Conservation (phyloP, 2,329 filamentous ascomycete genomes). For the Botrytis aclada region DNA sequence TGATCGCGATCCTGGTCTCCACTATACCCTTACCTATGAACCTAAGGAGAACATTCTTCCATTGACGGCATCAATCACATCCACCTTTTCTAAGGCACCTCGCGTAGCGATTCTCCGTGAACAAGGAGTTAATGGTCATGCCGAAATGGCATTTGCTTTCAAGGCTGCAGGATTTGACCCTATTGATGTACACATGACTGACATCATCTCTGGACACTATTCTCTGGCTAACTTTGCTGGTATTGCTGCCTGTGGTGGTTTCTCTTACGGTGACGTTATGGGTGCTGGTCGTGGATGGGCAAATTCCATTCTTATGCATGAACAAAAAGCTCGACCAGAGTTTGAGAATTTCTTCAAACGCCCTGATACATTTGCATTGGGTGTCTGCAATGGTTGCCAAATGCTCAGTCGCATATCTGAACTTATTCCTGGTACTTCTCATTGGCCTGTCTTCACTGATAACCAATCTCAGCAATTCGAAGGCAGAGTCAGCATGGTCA, state of each 20-base stretch:
- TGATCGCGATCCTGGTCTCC: conserved; percentile 74
- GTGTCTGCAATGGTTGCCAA: conserved; percentile 97
- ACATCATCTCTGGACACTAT: conserved; percentile 70
- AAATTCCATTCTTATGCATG: conserved; percentile 84
- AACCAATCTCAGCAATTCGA: conserved; percentile 90
- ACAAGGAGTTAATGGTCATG: conserved; percentile 90
- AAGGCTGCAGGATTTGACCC: conserved; percentile 85
- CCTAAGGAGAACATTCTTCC: conserved; percentile 72
- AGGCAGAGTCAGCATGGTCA: conserved; percentile 81
- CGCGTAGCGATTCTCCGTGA: conserved; percentile 91
- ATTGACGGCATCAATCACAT: conserved; percentile 50
- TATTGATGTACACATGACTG: conserved; percentile 95
- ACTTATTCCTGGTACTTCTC: conserved; percentile 77
- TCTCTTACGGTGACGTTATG: conserved; percentile 84
- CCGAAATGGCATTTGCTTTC: conserved; percentile 99
- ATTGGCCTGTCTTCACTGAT: conserved; percentile 83
- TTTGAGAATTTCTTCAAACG: conserved; percentile 85
- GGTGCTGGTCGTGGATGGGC: conserved; percentile 98
- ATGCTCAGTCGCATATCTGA: conserved; percentile 82
- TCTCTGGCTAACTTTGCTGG: conserved; percentile 82
- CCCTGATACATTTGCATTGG: conserved; percentile 85
- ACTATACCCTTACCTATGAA: conserved; percentile 78
- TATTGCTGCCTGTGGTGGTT: conserved; percentile 91
- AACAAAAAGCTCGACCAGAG: conserved; percentile 65
- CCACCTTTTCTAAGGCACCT: conserved; percentile 57